These are phyloP conservation scores for Acer negundo DNA, from an alignment of 345 rosid species.

Conservation along the genomic window DNA sequence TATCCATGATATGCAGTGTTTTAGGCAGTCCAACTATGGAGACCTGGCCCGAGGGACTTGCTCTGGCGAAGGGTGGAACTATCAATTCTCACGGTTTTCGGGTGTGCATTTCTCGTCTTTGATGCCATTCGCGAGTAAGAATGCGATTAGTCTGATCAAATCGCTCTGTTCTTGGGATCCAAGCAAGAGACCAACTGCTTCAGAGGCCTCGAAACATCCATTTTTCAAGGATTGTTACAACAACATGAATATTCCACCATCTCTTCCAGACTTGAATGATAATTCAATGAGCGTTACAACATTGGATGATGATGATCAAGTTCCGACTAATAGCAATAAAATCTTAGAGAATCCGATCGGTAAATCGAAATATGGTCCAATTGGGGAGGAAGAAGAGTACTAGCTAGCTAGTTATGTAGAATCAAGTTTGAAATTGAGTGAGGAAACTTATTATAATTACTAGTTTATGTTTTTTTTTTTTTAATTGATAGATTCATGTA, in stretches of 20 bases:
- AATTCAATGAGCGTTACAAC: not conserved
- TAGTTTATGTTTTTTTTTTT: no score
- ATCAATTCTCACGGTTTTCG: conserved; percentile 34
- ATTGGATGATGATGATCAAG: no score
- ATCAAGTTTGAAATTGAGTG: no score
- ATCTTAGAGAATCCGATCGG: no score
- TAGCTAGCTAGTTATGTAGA: no score
- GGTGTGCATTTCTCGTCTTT: conserved; percentile 18
- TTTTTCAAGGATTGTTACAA: no score
- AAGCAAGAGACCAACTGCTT: conserved; percentile 31
- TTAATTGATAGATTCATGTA: no score
- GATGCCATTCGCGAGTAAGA: conserved; percentile 31
- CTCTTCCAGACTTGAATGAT: conserved; percentile 10
- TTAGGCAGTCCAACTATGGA: conserved; percentile 44
- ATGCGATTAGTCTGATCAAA: conserved; percentile 25
- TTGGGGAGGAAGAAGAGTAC: no score
- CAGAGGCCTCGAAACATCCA: not conserved
- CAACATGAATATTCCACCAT: conserved; percentile 25
- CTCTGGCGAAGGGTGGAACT: conserved; percentile 35
- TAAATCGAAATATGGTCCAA: no score
- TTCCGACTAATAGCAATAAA: no score
- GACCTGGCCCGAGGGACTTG: conserved; percentile 42
- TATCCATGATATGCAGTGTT: conserved; percentile 36
- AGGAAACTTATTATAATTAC: no score
- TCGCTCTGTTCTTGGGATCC: conserved; percentile 39